A percentile compares a stretch with the other conserved stretches of the same genome.
phyloP scores from a whole-genome alignment of 192 early-diverging fungal species.

The Thamnidium elegans region DNA sequence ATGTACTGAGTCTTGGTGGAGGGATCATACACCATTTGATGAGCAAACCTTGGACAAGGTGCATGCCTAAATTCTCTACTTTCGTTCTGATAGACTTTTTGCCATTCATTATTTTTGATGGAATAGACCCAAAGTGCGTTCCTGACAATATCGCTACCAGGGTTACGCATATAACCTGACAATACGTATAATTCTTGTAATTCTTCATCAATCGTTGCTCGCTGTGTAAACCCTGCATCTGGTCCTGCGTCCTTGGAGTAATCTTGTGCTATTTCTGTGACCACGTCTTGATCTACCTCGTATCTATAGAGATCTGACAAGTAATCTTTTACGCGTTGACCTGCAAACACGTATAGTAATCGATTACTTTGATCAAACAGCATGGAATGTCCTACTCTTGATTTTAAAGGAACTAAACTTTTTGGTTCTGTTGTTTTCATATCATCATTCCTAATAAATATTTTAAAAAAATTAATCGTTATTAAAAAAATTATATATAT shows the following conservation, averaged over 20 bases:
- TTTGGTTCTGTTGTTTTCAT: neutral
- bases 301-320: conserved; percentile 83
- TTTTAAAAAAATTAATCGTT: neutral
- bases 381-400: conserved; percentile 90
- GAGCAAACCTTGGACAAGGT: conserved; percentile 87
- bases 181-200: conserved; percentile 86
- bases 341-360: conserved; percentile 86
- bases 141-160: conserved; percentile 63
- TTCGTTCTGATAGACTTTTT: conserved; percentile 69
- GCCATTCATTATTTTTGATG: conserved; percentile 52
- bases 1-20: conserved; percentile 71
- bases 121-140: conserved; percentile 80
- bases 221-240: conserved; percentile 78
- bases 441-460: neutral
- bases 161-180: conserved; percentile 60
- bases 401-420: conserved; percentile 53
- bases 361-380: conserved; percentile 69
- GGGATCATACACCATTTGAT: conserved; percentile 87
- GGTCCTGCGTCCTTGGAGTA: conserved; percentile 72
- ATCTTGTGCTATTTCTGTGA: conserved; percentile 77
- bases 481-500: neutral
- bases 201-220: conserved; percentile 76
- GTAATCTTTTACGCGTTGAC: conserved; percentile 80
- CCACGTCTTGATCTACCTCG: conserved; percentile 73
- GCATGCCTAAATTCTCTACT: conserved; percentile 34